These are phyloP conservation scores for Colletotrichum sp. DNA, from an alignment of 2,329 filamentous ascomycete genomes.

Conservation along the genomic window DNA sequence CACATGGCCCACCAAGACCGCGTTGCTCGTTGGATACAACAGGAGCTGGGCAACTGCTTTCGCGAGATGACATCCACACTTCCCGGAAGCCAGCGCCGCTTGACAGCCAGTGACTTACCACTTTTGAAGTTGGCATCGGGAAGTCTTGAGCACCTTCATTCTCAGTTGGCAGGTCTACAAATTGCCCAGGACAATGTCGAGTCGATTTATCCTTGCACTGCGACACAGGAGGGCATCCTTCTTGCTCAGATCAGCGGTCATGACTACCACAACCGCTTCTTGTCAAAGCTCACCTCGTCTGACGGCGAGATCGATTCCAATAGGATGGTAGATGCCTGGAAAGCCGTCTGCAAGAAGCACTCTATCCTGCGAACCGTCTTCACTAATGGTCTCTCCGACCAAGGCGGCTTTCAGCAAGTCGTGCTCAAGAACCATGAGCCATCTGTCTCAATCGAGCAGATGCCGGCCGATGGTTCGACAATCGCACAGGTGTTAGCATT, in stretches of 20 bases:
- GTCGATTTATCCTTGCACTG: background rate
- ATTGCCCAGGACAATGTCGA: background rate
- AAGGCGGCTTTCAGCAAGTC: background rate
- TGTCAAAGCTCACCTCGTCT: background rate
- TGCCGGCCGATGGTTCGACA: background rate
- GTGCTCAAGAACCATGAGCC: background rate
- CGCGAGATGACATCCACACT: background rate
- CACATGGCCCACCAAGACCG: background rate
- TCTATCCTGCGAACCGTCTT: background rate
- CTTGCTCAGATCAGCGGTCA: background rate
- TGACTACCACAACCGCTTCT: background rate
- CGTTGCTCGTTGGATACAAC: background rate
- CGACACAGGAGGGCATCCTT: background rate
- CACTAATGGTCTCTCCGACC: background rate
- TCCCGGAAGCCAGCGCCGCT: background rate
- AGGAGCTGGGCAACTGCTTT: background rate
- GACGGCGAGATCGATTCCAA: background rate
- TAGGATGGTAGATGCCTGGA: background rate
- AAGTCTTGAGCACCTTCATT: background rate
- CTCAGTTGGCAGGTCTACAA: background rate
- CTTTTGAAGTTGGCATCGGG: background rate
- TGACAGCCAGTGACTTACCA: background rate
- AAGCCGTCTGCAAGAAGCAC: background rate
- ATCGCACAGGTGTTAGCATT: background rate
- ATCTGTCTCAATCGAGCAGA: background rate